These are phyloP conservation scores for Chenopodium album DNA, from an alignment of 148 eudicot species.

Conservation along the genomic window DNA sequence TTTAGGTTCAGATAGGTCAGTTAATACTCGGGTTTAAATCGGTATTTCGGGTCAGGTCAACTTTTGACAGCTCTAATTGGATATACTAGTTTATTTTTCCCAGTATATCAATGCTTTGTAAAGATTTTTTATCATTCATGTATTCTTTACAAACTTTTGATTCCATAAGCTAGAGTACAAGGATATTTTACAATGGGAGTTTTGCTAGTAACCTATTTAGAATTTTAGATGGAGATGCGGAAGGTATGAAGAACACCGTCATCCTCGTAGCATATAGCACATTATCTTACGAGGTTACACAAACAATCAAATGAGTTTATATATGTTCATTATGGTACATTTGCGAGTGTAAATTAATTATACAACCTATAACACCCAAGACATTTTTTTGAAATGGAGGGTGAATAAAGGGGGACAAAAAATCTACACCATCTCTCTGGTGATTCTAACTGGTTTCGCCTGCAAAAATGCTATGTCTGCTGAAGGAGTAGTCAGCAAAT, in stretches of 20 bases:
- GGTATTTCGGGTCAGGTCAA: too few species aligned
- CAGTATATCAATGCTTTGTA: too few species aligned
- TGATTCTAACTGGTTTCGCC: slow-evolving; percentile 65
- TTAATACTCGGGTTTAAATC: too few species aligned
- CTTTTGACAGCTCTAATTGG: too few species aligned
- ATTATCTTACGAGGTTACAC: slow-evolving; percentile 19
- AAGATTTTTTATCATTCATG: too few species aligned
- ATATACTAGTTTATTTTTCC: too few species aligned
- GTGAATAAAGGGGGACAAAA: not conserved
- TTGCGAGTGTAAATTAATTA: not conserved
- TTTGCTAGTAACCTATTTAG: not conserved
- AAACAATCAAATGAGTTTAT: not conserved
- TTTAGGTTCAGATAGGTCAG: too few species aligned
- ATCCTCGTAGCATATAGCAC: slow-evolving; percentile 5
- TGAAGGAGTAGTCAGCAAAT: slow-evolving; percentile 49
- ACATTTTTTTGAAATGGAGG: not conserved
- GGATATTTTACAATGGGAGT: not conserved
- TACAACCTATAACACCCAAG: slow-evolving; percentile 3
- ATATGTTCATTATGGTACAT: slow-evolving; percentile 10
- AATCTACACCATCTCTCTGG: slow-evolving; percentile 51
- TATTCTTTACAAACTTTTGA: not conserved
- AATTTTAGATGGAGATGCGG: not conserved
- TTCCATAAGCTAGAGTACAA: not conserved
- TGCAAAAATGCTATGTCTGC: slow-evolving; percentile 72
- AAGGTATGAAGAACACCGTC: not conserved